These are phyloP conservation scores for Lojkania enalia DNA, from an alignment of 2,329 filamentous ascomycete genomes.

Conservation along the genomic window DNA sequence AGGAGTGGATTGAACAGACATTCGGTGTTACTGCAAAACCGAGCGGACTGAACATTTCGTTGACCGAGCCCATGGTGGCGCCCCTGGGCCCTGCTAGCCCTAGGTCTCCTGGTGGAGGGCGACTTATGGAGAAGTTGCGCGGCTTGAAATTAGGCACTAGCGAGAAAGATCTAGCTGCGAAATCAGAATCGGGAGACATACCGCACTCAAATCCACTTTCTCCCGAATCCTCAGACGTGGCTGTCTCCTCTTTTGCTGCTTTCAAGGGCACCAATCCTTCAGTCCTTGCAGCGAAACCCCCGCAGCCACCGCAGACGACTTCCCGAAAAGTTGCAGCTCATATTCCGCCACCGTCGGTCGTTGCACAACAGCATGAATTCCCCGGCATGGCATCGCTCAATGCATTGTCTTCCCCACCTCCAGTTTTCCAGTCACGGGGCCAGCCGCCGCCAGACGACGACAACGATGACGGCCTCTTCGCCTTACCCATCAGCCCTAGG, in stretches of 20 bases:
- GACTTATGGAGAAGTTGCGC: constrained; percentile 76
- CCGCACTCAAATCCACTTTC: constrained; percentile 57
- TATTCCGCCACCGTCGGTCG: constrained; percentile 43
- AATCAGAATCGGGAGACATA: constrained; percentile 28
- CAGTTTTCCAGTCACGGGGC: constrained; percentile 34
- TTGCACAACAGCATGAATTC: constrained; percentile 42
- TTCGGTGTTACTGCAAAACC: constrained; percentile 65
- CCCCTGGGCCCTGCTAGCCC: constrained; percentile 64
- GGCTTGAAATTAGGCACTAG: constrained; percentile 78
- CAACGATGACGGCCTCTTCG: constrained; percentile 81
- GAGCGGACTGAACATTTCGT: constrained; percentile 42
- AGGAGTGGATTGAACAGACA: constrained; percentile 80
- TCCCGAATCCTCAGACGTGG: constrained; percentile 65
- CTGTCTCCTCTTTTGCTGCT: constrained; percentile 62
- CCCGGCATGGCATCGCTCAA: constrained; percentile 51
- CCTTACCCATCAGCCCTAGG: constrained; percentile 80
- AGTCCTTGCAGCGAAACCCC: constrained; percentile 47
- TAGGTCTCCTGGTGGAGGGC: constrained; percentile 64
- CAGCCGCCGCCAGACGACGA: constrained; percentile 51
- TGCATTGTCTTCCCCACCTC: constrained; percentile 44
- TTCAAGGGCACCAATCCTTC: constrained; percentile 56
- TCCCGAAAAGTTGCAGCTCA: constrained; percentile 40
- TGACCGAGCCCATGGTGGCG: constrained; percentile 41
- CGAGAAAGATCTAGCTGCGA: constrained; percentile 63
- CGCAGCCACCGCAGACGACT: constrained; percentile 38